phyloP scores from a whole-genome alignment of 2,329 filamentous ascomycete species.

The Hypoxylon sp. region DNA sequence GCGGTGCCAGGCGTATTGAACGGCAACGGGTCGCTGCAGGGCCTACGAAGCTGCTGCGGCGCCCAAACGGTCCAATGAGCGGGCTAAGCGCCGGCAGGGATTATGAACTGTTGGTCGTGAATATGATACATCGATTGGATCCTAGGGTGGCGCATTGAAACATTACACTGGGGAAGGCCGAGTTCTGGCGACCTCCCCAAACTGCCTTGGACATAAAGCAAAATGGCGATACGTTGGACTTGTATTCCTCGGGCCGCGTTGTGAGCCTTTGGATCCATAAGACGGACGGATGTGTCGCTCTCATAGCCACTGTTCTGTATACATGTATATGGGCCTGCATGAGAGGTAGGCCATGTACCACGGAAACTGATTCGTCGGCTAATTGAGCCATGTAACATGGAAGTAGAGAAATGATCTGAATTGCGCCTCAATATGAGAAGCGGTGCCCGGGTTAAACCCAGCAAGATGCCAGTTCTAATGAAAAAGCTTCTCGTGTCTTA shows the following conservation, averaged over 20 bases:
- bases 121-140: neutral
- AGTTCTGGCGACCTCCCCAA: neutral
- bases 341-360: neutral
- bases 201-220: neutral
- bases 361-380: too few species aligned
- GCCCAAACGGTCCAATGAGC: conserved; percentile 13
- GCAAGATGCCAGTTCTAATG: neutral
- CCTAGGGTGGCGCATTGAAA: neutral
- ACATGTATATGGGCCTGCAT: neutral
- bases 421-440: neutral
- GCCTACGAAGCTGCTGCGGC: neutral
- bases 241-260: neutral
- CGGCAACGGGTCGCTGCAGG: neutral
- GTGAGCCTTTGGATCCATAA: neutral
- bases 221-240: neutral
- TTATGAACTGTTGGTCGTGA: conserved; percentile 8
- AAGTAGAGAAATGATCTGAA: neutral
- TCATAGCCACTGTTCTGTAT: neutral
- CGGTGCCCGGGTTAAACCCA: neutral
- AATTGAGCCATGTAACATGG: too few species aligned
- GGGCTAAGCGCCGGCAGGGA: conserved; percentile 12
- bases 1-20: neutral
- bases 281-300: neutral
- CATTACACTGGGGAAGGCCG: neutral
- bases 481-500: neutral